A percentile compares a stretch with the other conserved stretches of the same genome.
phyloP scores from a whole-genome alignment of 2,329 filamentous ascomycete genomes.

The Calonectria hawksworthii region DNA sequence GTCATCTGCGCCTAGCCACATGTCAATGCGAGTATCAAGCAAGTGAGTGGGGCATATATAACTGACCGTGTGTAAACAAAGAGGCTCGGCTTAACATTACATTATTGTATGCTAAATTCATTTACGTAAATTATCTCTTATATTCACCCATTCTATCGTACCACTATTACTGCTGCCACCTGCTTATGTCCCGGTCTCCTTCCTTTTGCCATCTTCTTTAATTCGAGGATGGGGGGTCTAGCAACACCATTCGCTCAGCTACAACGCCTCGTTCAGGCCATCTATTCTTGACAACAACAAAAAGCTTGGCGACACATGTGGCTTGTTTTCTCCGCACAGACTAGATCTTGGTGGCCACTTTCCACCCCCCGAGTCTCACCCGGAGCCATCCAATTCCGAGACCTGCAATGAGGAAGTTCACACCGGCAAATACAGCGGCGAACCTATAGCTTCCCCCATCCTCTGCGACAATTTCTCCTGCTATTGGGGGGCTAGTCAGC shows the following conservation, averaged over 20 bases:
- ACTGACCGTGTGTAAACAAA: too few species aligned
- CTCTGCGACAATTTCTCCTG: conserved; percentile 26
- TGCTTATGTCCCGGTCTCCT: not conserved
- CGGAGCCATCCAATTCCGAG: conserved; percentile 31
- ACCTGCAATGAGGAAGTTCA: conserved; percentile 33
- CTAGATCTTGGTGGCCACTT: conserved; percentile 26
- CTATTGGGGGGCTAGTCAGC: conserved; percentile 32
- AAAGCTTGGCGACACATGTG: conserved; percentile 2
- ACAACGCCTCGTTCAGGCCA: not conserved
- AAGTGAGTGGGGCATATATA: too few species aligned
- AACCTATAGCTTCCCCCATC: conserved; percentile 34
- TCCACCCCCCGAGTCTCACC: conserved; percentile 32
- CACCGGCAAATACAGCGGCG: conserved; percentile 34
- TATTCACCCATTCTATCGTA: not conserved
- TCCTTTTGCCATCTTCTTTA: not conserved
- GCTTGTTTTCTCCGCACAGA: not conserved
- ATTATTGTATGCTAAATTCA: too few species aligned
- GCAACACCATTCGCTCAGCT: not conserved
- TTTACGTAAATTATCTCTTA: not conserved
- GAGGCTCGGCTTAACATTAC: too few species aligned
- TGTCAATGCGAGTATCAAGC: too few species aligned
- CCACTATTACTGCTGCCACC: not conserved
- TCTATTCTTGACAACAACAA: not conserved
- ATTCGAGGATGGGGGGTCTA: not conserved
- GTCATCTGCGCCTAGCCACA: too few species aligned